Percentiles rank a stretch among this genome's conserved stretches.
phyloP scores from a whole-genome alignment of 176 grass and related monocot genomes.

The Avena eriantha region DNA sequence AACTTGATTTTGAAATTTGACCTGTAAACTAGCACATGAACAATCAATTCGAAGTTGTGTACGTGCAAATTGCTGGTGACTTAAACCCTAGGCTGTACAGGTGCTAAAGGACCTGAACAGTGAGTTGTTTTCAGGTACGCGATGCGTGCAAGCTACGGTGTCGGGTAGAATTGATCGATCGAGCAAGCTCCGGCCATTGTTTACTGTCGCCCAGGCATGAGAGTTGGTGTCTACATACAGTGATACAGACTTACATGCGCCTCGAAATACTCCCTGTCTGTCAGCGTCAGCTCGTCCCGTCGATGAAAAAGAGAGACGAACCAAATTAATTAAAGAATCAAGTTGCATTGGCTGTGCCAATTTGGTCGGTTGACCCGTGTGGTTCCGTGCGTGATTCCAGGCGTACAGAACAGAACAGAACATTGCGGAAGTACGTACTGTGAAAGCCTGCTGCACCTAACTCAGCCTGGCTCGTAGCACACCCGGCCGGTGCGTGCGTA shows the following conservation, averaged over 20 bases:
- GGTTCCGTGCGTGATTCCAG: neutral
- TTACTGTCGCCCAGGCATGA: slow-evolving; percentile 1
- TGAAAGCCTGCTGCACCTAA: neutral
- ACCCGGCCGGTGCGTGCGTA: neutral
- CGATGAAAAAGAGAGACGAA: neutral
- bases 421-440: too few species aligned
- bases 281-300: too few species aligned
- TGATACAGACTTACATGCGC: neutral
- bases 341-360: neutral
- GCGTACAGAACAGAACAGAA: neutral
- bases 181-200: neutral
- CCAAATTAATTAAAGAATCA: neutral
- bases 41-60: neutral
- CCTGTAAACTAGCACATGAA: neutral
- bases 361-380: neutral
- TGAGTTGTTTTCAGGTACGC: neutral
- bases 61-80: neutral
- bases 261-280: neutral
- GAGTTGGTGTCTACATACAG: neutral
- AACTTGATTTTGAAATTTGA: neutral
- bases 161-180: too few species aligned
- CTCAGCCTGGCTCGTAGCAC: too few species aligned
- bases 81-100: neutral
- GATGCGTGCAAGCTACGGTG: slow-evolving; percentile 3
- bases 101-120: neutral